phyloP scores from a whole-genome alignment of 345 rosid genomes.

The Hibiscus syriacus region DNA sequence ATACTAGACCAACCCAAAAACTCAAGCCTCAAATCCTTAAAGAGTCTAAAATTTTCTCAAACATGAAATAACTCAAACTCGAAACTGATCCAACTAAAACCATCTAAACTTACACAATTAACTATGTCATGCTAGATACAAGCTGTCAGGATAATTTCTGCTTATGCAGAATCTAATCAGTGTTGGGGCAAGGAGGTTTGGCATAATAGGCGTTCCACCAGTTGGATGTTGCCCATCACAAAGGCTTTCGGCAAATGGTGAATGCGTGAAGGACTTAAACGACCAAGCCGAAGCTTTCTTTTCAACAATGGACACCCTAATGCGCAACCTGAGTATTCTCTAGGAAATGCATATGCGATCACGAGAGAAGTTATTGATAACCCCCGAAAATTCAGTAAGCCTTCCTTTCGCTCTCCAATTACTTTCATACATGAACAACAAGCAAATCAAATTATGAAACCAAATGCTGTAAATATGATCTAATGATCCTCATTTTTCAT shows the following conservation, averaged over 20 bases:
- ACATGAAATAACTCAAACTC: too few relatives aligned
- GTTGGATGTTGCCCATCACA: conserved; percentile 56
- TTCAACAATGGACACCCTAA: conserved; percentile 4
- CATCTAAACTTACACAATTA: too few relatives aligned
- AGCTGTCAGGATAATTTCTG: not conserved
- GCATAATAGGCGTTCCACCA: conserved; percentile 43
- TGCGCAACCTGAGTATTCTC: conserved; percentile 42
- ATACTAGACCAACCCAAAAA: too few relatives aligned
- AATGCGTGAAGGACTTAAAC: conserved; percentile 39
- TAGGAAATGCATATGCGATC: conserved; percentile 44
- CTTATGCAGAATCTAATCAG: conserved; percentile 26
- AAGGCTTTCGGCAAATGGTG: conserved; percentile 27
- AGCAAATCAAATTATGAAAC: too few relatives aligned
- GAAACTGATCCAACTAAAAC: too few relatives aligned
- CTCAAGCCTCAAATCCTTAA: too few relatives aligned
- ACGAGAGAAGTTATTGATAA: conserved; percentile 31
- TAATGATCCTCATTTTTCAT: too few relatives aligned
- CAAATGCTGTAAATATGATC: too few relatives aligned
- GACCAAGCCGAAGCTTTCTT: conserved; percentile 29
- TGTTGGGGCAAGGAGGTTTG: conserved; percentile 46
- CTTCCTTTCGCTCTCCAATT: not conserved
- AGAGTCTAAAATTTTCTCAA: too few relatives aligned
- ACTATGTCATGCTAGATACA: too few relatives aligned
- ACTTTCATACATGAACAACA: too few relatives aligned
- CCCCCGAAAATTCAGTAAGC: conserved; percentile 28